Evolutionary conservation across 169 alveolate species (phyloP), one percentile per base, ranked within the genome.

Genomic region (Cryptosporidium bovis): DNA sequence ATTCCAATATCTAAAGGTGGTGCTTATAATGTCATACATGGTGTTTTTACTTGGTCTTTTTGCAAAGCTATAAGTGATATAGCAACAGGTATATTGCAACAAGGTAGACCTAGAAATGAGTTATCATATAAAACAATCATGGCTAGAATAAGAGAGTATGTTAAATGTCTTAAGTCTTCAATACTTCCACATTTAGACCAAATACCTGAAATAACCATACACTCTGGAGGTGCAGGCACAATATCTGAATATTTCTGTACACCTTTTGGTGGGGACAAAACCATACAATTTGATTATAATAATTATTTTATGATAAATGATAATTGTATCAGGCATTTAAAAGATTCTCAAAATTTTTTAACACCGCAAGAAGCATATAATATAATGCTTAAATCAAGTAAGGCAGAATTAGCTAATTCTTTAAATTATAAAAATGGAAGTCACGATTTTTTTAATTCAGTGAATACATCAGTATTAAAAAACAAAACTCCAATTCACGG

Each of bases 21-120:
- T 20, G 92, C 84, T 65, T 90, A 91, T 60, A 90, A 87, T 58
- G 84, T 93, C 3, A 83, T 91, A 31, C 97, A 94, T 62, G 97
- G 97, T 10, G 97, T 93, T 2, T 94, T 94, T 51, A 94, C 97
- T 2, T 93, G 94, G 92, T 92, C 95, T 36, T 91, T 94, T 46
- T 77, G 87, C 40, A 77, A 77, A 29, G 71, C 82, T 91, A 51
- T 77, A 20, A 77, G 87, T 31, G 87, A 77, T 48, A 77, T 93
- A 91, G 56, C 92, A 91, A 64, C 91, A 83, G 67, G 82, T 85
- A 36, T 95, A 92, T 83, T 91, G 85, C 68, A 83, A 91, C 68
- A 90, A 90, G 71, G 92, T 90, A 40, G 90, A 91, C 82, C 92
- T 83, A 55, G 93, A 91, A 46, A 87, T 83, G 82, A 92, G 90